Evolutionary conservation across 352 stramenopile species (phyloP).

Genomic region (Peronospora destructor): DNA sequence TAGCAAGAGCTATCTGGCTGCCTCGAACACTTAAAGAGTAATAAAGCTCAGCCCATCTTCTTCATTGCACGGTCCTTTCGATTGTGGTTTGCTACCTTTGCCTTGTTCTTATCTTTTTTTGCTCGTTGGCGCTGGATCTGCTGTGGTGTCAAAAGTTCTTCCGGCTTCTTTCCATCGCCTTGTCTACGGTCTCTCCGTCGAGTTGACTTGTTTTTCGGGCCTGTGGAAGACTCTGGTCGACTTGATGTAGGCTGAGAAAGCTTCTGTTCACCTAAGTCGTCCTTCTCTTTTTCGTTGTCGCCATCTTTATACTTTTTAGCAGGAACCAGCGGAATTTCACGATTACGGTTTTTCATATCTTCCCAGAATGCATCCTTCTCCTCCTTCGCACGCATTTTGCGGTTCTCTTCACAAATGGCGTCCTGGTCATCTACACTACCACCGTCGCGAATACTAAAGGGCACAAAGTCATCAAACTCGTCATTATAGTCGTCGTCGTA

Average conservation of each 20-base stretch:
- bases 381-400: slow-evolving; percentile 41
- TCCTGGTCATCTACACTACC: slow-evolving; percentile 44
- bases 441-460: slow-evolving; percentile 45
- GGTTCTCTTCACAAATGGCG: slow-evolving; percentile 48
- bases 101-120: slow-evolving; percentile 69
- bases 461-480: slow-evolving; percentile 77
- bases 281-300: slow-evolving; percentile 25
- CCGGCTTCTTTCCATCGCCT: slow-evolving; percentile 18
- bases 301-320: slow-evolving; percentile 16
- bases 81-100: slow-evolving; percentile 73
- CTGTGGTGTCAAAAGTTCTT: slow-evolving; percentile 24
- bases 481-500: slow-evolving; percentile 86
- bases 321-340: slow-evolving; percentile 11
- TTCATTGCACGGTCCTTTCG: slow-evolving; percentile 79
- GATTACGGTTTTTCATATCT: slow-evolving; percentile 61
- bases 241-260: slow-evolving; percentile 1
- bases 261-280: slow-evolving; percentile 11
- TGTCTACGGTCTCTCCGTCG: slow-evolving; percentile 27
- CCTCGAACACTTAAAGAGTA: too few relatives aligned
- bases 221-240: slow-evolving; percentile 3
- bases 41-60: slow-evolving; percentile 49
- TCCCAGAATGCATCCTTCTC: slow-evolving; percentile 66
- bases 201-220: slow-evolving; percentile 12
- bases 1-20: too few relatives aligned
- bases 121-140: slow-evolving; percentile 41